These are phyloP conservation scores for Datisca glomerata DNA, from an alignment of 306 rosid genomes.

Conservation along the genomic window DNA sequence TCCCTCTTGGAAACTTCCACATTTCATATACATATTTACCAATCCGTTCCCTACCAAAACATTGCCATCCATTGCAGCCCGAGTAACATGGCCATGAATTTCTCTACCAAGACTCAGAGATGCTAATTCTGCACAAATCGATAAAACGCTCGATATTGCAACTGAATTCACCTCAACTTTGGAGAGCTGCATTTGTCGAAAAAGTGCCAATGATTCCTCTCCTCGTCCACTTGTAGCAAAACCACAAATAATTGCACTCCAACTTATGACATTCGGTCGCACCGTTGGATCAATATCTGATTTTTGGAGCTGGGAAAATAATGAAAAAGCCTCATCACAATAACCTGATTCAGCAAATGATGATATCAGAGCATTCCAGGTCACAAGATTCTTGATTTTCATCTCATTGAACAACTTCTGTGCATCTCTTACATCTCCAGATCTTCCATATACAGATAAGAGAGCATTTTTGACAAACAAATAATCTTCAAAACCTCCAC, in stretches of 20 bases:
- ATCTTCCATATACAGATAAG: constrained; percentile 56
- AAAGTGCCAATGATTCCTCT: constrained; percentile 51
- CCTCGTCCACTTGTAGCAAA: constrained; percentile 41
- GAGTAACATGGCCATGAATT: constrained; percentile 50
- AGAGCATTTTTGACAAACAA: constrained; percentile 62
- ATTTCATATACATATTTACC: constrained; percentile 70
- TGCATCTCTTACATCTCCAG: constrained; percentile 33
- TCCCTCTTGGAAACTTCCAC: constrained; percentile 58
- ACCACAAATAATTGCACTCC: constrained; percentile 66
- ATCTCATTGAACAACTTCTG: constrained; percentile 39
- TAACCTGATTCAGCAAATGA: constrained; percentile 62
- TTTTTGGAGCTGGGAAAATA: constrained; percentile 39
- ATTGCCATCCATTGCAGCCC: constrained; percentile 41
- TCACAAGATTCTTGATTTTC: constrained; percentile 43
- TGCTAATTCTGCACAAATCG: constrained; percentile 62
- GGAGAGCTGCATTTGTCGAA: constrained; percentile 66
- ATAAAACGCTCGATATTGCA: constrained; percentile 52
- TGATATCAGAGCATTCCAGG: constrained; percentile 82
- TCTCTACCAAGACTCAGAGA: constrained; percentile 59
- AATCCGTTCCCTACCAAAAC: constrained; percentile 70
- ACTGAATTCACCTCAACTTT: constrained; percentile 44
- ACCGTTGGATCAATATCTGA: constrained; percentile 13
- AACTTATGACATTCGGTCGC: constrained; percentile 71
- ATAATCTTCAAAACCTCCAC: constrained; percentile 70
- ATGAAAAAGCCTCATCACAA: constrained; percentile 52